A percentile compares a stretch with the other conserved stretches of the same genome.
Conservation (phyloP, 371 early-diverging fungal species). For the Cladochytrium tenue region DNA sequence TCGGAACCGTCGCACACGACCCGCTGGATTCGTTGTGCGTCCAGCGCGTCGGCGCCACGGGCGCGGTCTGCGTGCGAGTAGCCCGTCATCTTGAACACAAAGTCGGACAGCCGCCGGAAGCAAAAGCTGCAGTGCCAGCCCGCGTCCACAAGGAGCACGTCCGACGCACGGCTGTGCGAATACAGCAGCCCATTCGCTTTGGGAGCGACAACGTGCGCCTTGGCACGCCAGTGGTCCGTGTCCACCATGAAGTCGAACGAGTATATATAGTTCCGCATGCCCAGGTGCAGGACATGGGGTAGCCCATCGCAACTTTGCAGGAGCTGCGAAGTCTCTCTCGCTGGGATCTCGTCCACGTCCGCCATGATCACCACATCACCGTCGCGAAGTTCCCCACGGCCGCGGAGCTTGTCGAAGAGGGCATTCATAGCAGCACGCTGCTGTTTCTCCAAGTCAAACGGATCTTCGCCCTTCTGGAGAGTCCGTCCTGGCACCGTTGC, state of each 20-base stretch:
- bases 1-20: constrained; percentile 43
- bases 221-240: constrained; percentile 49
- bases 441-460: constrained; percentile 49
- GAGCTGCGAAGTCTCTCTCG: constrained; percentile 25
- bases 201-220: constrained; percentile 35
- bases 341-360: constrained; percentile 48
- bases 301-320: constrained; percentile 41
- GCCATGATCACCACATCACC: constrained; percentile 35
- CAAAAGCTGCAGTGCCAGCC: constrained; percentile 54
- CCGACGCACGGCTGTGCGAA: constrained; percentile 39
- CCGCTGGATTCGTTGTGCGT: constrained; percentile 29
- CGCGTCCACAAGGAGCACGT: constrained; percentile 47
- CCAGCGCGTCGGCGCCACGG: constrained; percentile 10
- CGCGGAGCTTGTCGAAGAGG: constrained; percentile 9
- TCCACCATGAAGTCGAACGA: constrained; percentile 58
- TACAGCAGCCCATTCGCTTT: constrained; percentile 29
- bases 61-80: constrained; percentile 47
- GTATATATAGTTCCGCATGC: constrained; percentile 54
- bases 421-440: constrained; percentile 46
- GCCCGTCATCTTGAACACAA: constrained; percentile 51
- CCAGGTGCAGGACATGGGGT: constrained; percentile 50
- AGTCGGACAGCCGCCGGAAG: constrained; percentile 41
- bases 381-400: constrained; percentile 28
- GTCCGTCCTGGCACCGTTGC: constrained; percentile 26
- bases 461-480: constrained; percentile 37